Conservation (phyloP, 2,329 filamentous ascomycete species). For the Huntiella abstrusa region DNA sequence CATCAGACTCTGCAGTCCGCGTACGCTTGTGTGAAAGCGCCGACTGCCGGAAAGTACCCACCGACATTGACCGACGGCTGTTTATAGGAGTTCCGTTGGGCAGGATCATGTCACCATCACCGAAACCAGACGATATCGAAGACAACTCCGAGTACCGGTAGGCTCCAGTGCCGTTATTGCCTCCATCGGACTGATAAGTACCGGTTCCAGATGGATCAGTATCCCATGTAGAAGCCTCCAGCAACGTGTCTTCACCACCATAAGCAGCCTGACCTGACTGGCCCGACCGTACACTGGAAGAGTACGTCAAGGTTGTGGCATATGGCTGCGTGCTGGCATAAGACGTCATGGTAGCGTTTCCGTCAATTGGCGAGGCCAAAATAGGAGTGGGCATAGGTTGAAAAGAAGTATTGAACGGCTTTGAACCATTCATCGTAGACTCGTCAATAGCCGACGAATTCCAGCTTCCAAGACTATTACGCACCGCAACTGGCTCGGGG, state of each 20-base stretch:
- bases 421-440: background rate
- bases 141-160: conserved; percentile 23
- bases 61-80: background rate
- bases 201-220: background rate
- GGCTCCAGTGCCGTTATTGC: background rate
- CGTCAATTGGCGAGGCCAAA: background rate
- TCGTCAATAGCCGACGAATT: background rate
- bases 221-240: background rate
- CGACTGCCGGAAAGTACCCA: background rate
- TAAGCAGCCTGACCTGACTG: conserved; percentile 6
- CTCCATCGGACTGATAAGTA: background rate
- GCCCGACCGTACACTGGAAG: conserved; percentile 4
- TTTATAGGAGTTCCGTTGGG: conserved; percentile 13
- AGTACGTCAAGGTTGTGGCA: conserved; percentile 5
- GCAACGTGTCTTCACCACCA: conserved; percentile 9
- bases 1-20: background rate
- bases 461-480: background rate
- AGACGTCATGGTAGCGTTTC: background rate
- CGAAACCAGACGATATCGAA: conserved; percentile 45
- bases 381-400: conserved; percentile 4
- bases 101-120: conserved; percentile 39
- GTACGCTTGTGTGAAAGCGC: conserved; percentile 1
- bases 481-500: no score
- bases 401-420: background rate
- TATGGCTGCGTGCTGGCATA: conserved; percentile 2